A percentile compares a stretch with the other conserved stretches of the same genome.
phyloP scores from a whole-genome alignment of 768 basidiomycete species.

The Kwoniella dendrophila region DNA sequence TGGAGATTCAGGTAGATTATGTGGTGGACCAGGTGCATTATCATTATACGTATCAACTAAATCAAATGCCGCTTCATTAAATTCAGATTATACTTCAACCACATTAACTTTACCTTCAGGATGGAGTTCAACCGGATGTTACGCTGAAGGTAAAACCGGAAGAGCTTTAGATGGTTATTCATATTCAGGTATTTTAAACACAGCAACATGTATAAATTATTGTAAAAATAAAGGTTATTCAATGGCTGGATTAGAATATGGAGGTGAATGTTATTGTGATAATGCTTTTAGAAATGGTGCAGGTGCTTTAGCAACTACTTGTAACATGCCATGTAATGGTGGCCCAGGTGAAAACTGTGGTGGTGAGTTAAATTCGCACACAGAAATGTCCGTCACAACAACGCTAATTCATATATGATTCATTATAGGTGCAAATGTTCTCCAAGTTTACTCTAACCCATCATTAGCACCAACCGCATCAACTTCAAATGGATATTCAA shows the following conservation, averaged over 20 bases:
- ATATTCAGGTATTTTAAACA: constrained; percentile 20
- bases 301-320: constrained; percentile 16
- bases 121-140: constrained; percentile 23
- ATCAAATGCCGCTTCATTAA: constrained; percentile 11
- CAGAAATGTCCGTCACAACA: not conserved
- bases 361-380: constrained; percentile 7
- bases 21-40: constrained; percentile 29
- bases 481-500: constrained; percentile 20
- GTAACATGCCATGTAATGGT: constrained; percentile 31
- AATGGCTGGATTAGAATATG: constrained; percentile 33
- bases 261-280: constrained; percentile 35
- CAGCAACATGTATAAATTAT: constrained; percentile 23
- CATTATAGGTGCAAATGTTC: constrained; percentile 5
- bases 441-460: constrained; percentile 32
- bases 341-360: constrained; percentile 25
- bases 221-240: constrained; percentile 27
- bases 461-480: constrained; percentile 13
- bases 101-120: constrained; percentile 27
- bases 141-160: constrained; percentile 17
- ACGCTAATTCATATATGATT: not conserved
- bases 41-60: constrained; percentile 28
- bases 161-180: constrained; percentile 24
- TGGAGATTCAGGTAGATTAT: constrained; percentile 18
- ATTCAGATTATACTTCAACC: constrained; percentile 24
- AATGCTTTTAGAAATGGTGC: constrained; percentile 30